Evolutionary conservation across 306 rosid genomes (phyloP).

Genomic region (Prunus davidiana): DNA sequence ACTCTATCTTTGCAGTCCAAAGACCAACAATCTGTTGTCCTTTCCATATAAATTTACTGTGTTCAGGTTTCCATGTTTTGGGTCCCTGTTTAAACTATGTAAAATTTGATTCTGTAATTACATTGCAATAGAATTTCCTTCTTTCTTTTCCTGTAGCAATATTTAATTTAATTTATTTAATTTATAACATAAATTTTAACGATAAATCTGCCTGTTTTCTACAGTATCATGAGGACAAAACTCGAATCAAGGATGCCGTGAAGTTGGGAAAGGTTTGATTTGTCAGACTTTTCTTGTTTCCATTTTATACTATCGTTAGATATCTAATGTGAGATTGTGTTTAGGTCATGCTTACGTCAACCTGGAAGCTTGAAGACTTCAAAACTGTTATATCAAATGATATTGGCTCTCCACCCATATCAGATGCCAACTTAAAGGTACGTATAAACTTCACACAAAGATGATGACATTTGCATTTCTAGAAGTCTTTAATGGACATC

Average conservation of each 20-base stretch:
- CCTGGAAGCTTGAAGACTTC: conserved; percentile 73
- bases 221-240: conserved; percentile 81
- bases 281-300: conserved; percentile 22
- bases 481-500: neutral
- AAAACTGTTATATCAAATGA: conserved; percentile 52
- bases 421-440: conserved; percentile 77
- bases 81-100: neutral
- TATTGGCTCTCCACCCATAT: conserved; percentile 51
- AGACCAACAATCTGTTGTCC: neutral
- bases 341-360: conserved; percentile 54
- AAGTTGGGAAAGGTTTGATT: conserved; percentile 79
- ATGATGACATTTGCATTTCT: neutral
- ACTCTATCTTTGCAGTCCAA: conserved; percentile 1
- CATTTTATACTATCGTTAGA: conserved; percentile 19
- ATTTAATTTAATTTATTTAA: neutral
- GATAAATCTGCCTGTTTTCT: conserved; percentile 19
- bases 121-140: neutral
- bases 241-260: conserved; percentile 68
- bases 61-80: neutral
- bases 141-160: neutral
- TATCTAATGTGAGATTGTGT: conserved; percentile 20
- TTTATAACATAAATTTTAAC: conserved; percentile 10
- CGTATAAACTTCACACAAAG: conserved; percentile 1
- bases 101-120: neutral
- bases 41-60: neutral